Conservation (phyloP, 2,329 filamentous ascomycete genomes). For the Colletotrichum gigasporum region DNA sequence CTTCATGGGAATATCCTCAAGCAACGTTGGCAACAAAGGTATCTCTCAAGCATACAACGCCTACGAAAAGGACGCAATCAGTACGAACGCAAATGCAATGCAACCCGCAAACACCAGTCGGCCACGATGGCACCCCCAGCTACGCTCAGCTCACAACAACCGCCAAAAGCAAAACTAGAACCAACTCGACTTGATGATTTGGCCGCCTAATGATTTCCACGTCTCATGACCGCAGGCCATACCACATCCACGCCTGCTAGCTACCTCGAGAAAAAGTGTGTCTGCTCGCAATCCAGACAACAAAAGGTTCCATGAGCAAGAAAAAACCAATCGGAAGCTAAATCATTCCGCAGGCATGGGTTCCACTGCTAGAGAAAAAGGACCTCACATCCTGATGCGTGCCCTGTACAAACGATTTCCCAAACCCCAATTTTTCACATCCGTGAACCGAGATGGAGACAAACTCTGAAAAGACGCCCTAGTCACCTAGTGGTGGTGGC, state of each 20-base stretch:
- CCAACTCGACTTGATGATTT: constrained; percentile 26
- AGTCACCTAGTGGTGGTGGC: constrained; percentile 35
- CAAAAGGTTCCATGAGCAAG: constrained; percentile 26
- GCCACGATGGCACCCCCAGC: background rate
- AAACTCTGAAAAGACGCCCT: background rate
- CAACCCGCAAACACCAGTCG: background rate
- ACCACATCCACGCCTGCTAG: constrained; percentile 21
- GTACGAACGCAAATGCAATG: constrained; percentile 8
- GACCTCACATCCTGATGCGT: constrained; percentile 24
- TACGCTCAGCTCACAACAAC: constrained; percentile 21
- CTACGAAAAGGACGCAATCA: constrained; percentile 16
- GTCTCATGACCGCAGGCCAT: constrained; percentile 29
- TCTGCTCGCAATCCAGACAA: constrained; percentile 28
- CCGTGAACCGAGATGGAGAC: constrained; percentile 6
- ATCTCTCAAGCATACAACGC: constrained; percentile 31
- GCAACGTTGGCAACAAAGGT: constrained; percentile 12
- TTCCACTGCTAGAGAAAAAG: constrained; percentile 13
- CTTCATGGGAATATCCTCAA: background rate
- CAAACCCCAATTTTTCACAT: constrained; percentile 10
- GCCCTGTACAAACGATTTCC: constrained; percentile 15
- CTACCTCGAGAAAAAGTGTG: constrained; percentile 30
- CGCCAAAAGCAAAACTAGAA: constrained; percentile 10
- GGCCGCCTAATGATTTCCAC: constrained; percentile 29
- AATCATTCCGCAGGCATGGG: constrained; percentile 22
- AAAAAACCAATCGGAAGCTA: constrained; percentile 28